Conservation (phyloP, 352 stramenopile genomes). For the Pythium dissotocum region DNA sequence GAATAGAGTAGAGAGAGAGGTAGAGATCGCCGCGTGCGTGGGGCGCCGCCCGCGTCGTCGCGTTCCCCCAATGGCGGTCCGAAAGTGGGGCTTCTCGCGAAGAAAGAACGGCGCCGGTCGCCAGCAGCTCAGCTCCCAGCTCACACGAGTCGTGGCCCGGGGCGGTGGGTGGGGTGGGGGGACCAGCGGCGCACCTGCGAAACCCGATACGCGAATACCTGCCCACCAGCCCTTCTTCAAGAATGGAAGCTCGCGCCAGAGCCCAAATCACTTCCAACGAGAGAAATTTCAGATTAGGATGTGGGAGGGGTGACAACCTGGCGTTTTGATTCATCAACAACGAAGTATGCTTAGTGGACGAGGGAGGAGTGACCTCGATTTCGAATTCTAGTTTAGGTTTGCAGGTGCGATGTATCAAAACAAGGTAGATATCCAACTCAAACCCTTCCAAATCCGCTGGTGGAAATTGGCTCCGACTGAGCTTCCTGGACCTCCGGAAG, state of each 20-base stretch:
- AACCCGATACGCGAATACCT: constrained; percentile 13
- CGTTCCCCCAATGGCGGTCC: constrained; percentile 20
- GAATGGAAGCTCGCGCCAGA: constrained; percentile 30
- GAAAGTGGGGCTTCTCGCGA: constrained; percentile 28
- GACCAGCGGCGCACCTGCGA: constrained; percentile 13
- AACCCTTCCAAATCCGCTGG: too few species aligned
- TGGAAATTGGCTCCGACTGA: neutral
- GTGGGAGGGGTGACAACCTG: neutral
- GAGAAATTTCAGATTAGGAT: neutral
- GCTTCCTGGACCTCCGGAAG: constrained; percentile 12
- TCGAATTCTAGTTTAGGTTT: too few species aligned
- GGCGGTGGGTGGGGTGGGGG: constrained; percentile 9
- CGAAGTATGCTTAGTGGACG: too few species aligned
- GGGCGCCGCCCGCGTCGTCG: constrained; percentile 6
- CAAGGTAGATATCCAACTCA: constrained; percentile 12
- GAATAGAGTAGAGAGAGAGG: neutral
- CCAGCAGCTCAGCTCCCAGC: neutral
- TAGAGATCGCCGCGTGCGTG: constrained; percentile 2
- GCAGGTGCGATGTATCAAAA: constrained; percentile 10
- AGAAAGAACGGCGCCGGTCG: constrained; percentile 28
- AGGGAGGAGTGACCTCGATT: neutral
- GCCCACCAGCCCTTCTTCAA: constrained; percentile 28
- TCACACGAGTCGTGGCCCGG: neutral
- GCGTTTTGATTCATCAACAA: too few species aligned
- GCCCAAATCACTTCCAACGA: neutral